Evolutionary conservation across 768 basidiomycete genomes (phyloP), one percentile per base, ranked within the genome.

Genomic region (Leccinum ochraceum): DNA sequence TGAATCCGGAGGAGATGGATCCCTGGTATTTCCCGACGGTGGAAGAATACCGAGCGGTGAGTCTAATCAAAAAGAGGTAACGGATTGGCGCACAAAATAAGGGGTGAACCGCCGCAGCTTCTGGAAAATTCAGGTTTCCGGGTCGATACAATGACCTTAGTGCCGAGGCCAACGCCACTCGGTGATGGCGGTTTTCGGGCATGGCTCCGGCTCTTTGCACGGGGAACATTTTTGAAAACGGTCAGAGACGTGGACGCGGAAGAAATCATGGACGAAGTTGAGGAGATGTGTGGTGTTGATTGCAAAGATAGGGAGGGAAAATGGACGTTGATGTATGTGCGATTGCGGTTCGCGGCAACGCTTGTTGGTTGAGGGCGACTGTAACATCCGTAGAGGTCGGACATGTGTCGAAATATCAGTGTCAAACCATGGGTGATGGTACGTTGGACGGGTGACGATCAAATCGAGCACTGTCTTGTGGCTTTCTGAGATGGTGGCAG

Each of bases 11-110:
- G 9, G 67, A 73, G 11, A 70, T 85, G 48, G 92, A 95, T 68
- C 93, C 93, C 0, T 94, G 91, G 91, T 92, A 85, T 76, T 94
- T 92, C 69, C 93, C 93, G 4, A 87, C 87, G 0, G 79, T 80
- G 11, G 80, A 83, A 30, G 85, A 89, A 60, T 93, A 94, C 71
- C 74, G 71, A 51, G 76, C 78, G 71, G 86, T 87, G 67, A 59
- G 77, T 61, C 13, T 13, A 13, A 46, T 46, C 44, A 46, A 30
- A 22, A 42, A 10, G 34, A 26, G 14, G 50, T 39, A 55, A 24
- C 4, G 20, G 44, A 30, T 59, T 42, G 50, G 54, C 36, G 44
- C 48, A 62, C 46, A 42, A 61, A 52, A 30, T 52, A 42, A 56
- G 39, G 6, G 24, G 16, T 54, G 17, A 42, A n/a, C 17, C 10